These are phyloP conservation scores for Globisporangium nagaii DNA, from an alignment of 352 stramenopile species.

Conservation along the genomic window DNA sequence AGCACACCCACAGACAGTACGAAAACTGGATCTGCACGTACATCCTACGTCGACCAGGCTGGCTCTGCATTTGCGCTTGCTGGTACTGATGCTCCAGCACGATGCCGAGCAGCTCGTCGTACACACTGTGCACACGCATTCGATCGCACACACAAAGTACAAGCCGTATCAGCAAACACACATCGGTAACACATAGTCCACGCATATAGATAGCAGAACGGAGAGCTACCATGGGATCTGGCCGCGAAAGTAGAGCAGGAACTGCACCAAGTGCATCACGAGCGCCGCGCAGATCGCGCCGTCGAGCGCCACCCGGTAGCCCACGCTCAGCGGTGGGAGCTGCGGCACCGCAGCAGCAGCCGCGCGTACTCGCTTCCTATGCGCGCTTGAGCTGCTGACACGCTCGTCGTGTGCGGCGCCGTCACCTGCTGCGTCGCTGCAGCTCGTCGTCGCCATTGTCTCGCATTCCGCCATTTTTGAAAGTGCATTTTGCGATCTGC, in stretches of 20 bases:
- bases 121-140: slow-evolving; percentile 32
- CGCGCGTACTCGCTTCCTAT: background rate
- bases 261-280: slow-evolving; percentile 32
- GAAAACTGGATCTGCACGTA: background rate
- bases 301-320: slow-evolving; percentile 42
- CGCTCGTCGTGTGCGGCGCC: background rate
- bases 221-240: slow-evolving; percentile 53
- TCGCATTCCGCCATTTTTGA: background rate
- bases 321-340: slow-evolving; percentile 17
- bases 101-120: slow-evolving; percentile 34
- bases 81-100: slow-evolving; percentile 20
- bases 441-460: background rate
- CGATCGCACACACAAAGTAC: background rate
- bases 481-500: background rate
- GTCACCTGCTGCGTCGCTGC: background rate
- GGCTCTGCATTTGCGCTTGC: background rate
- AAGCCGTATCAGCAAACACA: background rate
- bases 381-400: background rate
- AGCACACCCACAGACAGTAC: background rate
- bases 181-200: background rate
- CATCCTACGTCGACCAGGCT: background rate
- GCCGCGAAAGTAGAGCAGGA: slow-evolving; percentile 57
- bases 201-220: background rate
- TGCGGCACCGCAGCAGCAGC: background rate
- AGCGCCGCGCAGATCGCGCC: slow-evolving; percentile 33